Percentiles rank a stretch among this genome's conserved stretches.
Conservation (phyloP, 2,329 filamentous ascomycete genomes). For the Claviceps citrina region DNA sequence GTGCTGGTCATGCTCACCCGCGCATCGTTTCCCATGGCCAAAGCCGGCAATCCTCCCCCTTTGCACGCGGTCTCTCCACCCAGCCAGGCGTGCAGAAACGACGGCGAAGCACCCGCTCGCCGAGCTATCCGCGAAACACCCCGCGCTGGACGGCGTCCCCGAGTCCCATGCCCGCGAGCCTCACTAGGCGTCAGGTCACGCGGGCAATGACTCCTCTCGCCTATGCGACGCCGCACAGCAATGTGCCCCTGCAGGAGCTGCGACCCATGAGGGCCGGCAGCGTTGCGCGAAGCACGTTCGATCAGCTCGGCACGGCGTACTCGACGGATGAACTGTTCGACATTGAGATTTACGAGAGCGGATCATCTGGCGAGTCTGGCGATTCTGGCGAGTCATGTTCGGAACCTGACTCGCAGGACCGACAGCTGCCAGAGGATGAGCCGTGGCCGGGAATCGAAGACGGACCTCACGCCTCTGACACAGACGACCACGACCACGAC, state of each 20-base stretch:
- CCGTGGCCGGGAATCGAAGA: conserved; percentile 43
- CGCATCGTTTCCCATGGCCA: conserved; percentile 30
- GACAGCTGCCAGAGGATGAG: conserved; percentile 35
- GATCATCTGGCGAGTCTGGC: too few species aligned
- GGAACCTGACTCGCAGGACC: conserved; percentile 13
- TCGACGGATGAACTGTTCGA: conserved; percentile 22
- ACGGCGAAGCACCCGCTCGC: conserved; percentile 43
- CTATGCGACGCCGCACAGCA: conserved; percentile 64
- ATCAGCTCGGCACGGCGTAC: conserved; percentile 17
- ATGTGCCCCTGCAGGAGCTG: conserved; percentile 32
- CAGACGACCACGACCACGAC: conserved; percentile 35
- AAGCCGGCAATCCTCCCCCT: conserved; percentile 19
- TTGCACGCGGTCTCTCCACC: conserved; percentile 11
- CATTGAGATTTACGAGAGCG: conserved; percentile 22
- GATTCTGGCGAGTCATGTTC: conserved; percentile 21
- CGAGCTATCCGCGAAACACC: conserved; percentile 36
- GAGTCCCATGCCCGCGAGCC: conserved; percentile 24
- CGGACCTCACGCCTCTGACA: conserved; percentile 28
- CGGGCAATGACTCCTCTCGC: conserved; percentile 41
- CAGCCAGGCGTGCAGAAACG: conserved; percentile 27
- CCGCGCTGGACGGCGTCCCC: conserved; percentile 39
- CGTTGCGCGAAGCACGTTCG: conserved; percentile 12
- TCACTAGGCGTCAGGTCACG: conserved; percentile 17
- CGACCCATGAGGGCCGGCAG: conserved; percentile 18
- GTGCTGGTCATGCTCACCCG: conserved; percentile 24